Evolutionary conservation across 2,329 filamentous ascomycete species (phyloP).

Genomic region (Aureobasidium sp.): DNA sequence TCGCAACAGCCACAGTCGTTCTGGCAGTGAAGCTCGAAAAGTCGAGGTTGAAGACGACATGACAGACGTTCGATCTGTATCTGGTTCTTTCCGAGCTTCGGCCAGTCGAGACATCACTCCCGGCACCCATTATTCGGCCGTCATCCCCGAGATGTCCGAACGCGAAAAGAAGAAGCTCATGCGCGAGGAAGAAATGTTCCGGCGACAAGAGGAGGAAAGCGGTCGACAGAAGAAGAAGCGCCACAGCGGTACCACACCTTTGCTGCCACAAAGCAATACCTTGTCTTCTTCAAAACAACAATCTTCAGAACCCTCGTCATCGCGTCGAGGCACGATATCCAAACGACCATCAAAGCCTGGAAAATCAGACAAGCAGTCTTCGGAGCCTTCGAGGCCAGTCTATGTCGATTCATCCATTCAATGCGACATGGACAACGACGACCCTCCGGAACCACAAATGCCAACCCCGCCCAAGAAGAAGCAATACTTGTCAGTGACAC

Average conservation of each 20-base stretch:
- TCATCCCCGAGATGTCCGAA: constrained; percentile 50
- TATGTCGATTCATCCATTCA: constrained; percentile 27
- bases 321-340: background rate
- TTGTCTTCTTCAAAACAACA: constrained; percentile 25
- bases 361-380: background rate
- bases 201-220: constrained; percentile 52
- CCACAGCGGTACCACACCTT: constrained; percentile 47
- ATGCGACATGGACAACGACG: constrained; percentile 31
- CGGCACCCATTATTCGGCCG: constrained; percentile 44
- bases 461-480: constrained; percentile 20
- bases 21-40: constrained; percentile 51
- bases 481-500: constrained; percentile 25
- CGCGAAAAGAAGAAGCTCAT: constrained; percentile 57
- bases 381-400: constrained; percentile 22
- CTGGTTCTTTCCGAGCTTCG: constrained; percentile 47
- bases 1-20: constrained; percentile 50
- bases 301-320: constrained; percentile 9
- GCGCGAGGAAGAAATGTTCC: constrained; percentile 56
- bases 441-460: constrained; percentile 19
- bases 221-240: constrained; percentile 47
- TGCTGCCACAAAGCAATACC: constrained; percentile 28
- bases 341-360: constrained; percentile 3
- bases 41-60: constrained; percentile 44
- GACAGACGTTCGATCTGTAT: constrained; percentile 50
- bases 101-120: constrained; percentile 57